Base-by-base conservation (phyloP, 345 rosid genomes). In the Eucalyptus cloeziana region DNA sequence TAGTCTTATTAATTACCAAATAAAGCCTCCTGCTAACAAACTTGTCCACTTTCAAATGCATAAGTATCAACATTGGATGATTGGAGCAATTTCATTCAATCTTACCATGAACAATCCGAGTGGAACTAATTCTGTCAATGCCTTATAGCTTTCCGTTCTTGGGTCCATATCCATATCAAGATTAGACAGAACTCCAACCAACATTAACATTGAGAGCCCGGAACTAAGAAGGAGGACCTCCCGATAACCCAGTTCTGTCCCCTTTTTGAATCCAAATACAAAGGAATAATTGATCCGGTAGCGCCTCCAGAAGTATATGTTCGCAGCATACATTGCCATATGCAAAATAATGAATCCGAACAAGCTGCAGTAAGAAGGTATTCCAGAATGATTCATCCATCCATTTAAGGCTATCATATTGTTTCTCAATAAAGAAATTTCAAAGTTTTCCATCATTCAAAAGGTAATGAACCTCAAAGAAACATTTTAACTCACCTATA, bases 301-400 rank as follows among this genome's bases (percentile, higher is more conserved):
- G 64, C 87, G 93, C 92, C 90, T 93, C 99, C 97, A 95, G 89
- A 95, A 94, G 94, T 93, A 96, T 79, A 94, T 86, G 91, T 96
- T 89, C 4, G 92, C 92, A 0, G 98, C 91, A 44, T 95, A 94
- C 88, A 91, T 92, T 49, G 94, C 93, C 95, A 94, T 93, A 88
- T 95, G 96, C 76, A 96, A 94, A 64, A 94, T 91, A 88, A 91
- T 87, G 64, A 90, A 96, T 86, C 91, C 96, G 81, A 96, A 95
- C 21, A 95, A 90, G 92, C 98, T 96, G 95, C 95, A 91, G 88
- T 49, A 81, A 62, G 14, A 54, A 86, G 52, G 30, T 45, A n/a
- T 40, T 49, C 58, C 64, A 7, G 8, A n/a, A n/a, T 64, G 19
- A 64, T 64, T 64, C 37, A 64, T 64, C 10, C 19, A 64, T 64